Evolutionary conservation across 176 grass and related monocot species (phyloP), one percentile per base, ranked within the genome.

Genomic region (Zoysia japonica): DNA sequence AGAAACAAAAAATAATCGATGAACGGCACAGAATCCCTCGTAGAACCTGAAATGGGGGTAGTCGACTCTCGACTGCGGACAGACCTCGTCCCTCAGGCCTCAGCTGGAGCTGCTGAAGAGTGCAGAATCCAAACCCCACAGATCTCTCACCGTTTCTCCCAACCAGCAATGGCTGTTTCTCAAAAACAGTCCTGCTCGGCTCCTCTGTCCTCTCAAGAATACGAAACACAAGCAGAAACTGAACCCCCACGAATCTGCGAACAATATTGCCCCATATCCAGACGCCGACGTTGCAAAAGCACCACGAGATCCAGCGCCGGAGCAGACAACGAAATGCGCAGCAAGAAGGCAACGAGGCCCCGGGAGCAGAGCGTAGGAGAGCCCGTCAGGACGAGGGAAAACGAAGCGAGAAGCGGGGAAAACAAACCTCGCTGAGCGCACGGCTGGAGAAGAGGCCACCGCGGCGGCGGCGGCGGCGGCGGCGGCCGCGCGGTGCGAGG

Each of bases 241-340:
- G 2, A 28, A 80, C 35, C 2, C 10, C 78, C 49, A 14, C 12
- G 57, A 54, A 80, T 68, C 53, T 62, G 19, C 13, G 76, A 1
- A 5, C 49, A 10, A 16, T 77, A 11, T 42, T 47, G 7, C 35
- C 38, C 39, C 42, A 5, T 35, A 11, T 67, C 41, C 17, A 49
- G 6, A 9, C 1, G 69, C 69, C 47, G 7, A 37, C 78, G 85
- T 77, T 89, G 77, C 65, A 37, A 50, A 66, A 52, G 28, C 56
- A 77, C 13, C 35, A 1, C 65, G 47, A 85, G 82, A 89, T 85
- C 87, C 87, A 28, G 57, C 19, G 5, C 2, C 56, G 64, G 43
- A 49, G n/a, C 45, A 53, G 71, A 2, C 36, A 39, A 71, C 15
- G 67, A 60, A 64, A 59, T 36, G 8, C 17, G 47, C 19, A 10